Evolutionary conservation across 2,329 filamentous ascomycete species (phyloP).

Genomic region (Grosmannia huntii): DNA sequence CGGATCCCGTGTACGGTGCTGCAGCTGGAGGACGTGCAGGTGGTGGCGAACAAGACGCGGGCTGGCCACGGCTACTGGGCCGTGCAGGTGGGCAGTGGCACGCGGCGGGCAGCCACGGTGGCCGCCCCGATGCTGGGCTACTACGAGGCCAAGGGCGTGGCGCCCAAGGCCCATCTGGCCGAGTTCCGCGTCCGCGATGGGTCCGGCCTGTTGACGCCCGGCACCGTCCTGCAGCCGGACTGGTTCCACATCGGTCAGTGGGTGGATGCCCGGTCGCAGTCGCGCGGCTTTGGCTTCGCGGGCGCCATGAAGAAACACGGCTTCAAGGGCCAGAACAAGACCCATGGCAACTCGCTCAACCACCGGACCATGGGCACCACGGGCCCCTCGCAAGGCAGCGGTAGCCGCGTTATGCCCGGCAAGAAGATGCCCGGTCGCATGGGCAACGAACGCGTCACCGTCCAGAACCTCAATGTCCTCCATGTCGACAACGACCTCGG

Average conservation of each 20-base stretch:
- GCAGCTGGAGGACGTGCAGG: constrained; percentile 85
- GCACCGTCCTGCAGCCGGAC: constrained; percentile 63
- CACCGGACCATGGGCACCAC: constrained; percentile 86
- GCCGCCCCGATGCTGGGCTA: constrained; percentile 78
- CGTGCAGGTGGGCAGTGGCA: constrained; percentile 75
- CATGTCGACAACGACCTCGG: constrained; percentile 80
- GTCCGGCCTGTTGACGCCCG: constrained; percentile 62
- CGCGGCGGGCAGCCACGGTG: constrained; percentile 61
- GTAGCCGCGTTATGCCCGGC: constrained; percentile 82
- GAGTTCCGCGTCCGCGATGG: constrained; percentile 78
- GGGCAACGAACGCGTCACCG: constrained; percentile 78
- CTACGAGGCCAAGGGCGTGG: constrained; percentile 68
- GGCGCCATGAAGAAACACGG: constrained; percentile 97
- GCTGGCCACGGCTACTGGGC: constrained; percentile 82
- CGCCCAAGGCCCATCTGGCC: constrained; percentile 68
- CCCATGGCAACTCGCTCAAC: constrained; percentile 89
- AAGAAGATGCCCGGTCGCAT: constrained; percentile 98
- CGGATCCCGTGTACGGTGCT: constrained; percentile 83
- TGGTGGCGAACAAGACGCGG: constrained; percentile 74
- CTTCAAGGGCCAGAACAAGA: constrained; percentile 77
- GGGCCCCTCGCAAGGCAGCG: constrained; percentile 81
- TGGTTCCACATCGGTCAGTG: constrained; percentile 89
- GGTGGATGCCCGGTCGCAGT: constrained; percentile 70
- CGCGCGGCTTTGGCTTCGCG: constrained; percentile 82
- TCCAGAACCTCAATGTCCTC: constrained; percentile 83